phyloP scores from a whole-genome alignment of 345 rosid genomes.

The Sisymbrium irio region DNA sequence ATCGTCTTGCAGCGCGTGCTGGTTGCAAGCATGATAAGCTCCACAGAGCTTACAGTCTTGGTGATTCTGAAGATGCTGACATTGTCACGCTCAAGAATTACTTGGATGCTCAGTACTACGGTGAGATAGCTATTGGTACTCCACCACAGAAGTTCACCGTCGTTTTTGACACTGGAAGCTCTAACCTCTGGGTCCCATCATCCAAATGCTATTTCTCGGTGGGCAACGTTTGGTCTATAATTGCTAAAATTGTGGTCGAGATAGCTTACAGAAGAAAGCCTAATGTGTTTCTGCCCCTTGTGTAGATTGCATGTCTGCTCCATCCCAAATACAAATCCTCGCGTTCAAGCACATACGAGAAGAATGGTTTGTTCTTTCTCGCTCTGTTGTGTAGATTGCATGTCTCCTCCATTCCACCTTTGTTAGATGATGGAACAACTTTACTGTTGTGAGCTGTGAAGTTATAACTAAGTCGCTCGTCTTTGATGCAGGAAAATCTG shows the following conservation, averaged over 20 bases:
- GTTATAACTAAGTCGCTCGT: not conserved
- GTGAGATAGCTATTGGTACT: constrained; percentile 91
- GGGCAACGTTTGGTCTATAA: constrained; percentile 30
- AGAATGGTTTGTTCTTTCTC: constrained; percentile 63
- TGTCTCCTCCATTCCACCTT: too few relatives aligned
- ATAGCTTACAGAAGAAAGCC: not conserved
- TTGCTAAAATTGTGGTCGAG: not conserved
- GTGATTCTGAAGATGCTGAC: constrained; percentile 47
- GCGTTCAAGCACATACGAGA: constrained; percentile 67
- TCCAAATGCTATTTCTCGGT: constrained; percentile 85
- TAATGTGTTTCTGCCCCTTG: not conserved
- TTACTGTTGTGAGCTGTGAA: constrained; percentile 4
- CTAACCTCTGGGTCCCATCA: constrained; percentile 98
- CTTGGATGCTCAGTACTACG: constrained; percentile 92
- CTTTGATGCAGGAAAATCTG: constrained; percentile 59
- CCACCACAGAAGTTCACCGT: constrained; percentile 93
- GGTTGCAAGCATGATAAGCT: constrained; percentile 50
- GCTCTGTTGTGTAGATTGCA: too few relatives aligned
- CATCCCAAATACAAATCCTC: constrained; percentile 81
- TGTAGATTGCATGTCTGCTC: constrained; percentile 74
- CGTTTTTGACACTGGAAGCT: constrained; percentile 92
- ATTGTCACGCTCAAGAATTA: constrained; percentile 64
- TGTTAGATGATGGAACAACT: constrained; percentile 10
- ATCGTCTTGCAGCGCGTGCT: constrained; percentile 51
- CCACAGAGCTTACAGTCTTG: constrained; percentile 41